Conservation (phyloP, 306 rosid species). For the Prunus mume region DNA sequence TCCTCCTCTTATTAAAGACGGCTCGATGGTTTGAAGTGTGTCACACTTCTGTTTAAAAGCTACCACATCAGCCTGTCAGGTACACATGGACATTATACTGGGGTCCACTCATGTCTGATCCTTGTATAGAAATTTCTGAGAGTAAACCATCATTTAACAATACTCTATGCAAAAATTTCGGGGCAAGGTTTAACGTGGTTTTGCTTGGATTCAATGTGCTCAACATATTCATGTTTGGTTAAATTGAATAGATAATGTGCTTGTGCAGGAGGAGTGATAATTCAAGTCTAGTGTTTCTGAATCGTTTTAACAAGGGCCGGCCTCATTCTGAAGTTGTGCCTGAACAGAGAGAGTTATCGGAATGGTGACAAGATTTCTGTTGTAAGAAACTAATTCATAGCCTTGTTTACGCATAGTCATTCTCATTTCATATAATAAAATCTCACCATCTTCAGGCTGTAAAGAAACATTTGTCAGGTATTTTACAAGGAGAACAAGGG, state of each 20-base stretch:
- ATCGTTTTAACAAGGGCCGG: neutral
- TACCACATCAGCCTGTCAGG: neutral
- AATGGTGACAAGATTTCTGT: slow-evolving; percentile 2
- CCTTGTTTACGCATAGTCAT: neutral
- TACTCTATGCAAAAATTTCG: neutral
- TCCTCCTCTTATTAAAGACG: neutral
- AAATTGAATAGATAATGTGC: slow-evolving; percentile 15
- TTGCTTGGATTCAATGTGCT: neutral
- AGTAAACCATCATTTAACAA: neutral
- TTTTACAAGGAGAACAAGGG: neutral
- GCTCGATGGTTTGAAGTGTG: neutral
- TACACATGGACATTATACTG: neutral
- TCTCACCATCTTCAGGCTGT: neutral
- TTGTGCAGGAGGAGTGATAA: slow-evolving; percentile 59
- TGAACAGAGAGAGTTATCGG: slow-evolving; percentile 4
- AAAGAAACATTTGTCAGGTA: neutral
- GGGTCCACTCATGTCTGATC: neutral
- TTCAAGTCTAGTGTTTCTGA: slow-evolving; percentile 13
- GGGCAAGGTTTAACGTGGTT: neutral
- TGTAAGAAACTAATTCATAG: slow-evolving; percentile 3
- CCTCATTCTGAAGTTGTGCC: slow-evolving; percentile 18
- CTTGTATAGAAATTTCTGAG: neutral
- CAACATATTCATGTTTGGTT: neutral
- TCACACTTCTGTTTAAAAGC: neutral
- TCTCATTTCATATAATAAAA: neutral